Percentiles rank a stretch among this genome's conserved stretches.
Evolutionary conservation across 2,329 filamentous ascomycete genomes (phyloP).

Genomic region (Rhynchosporium agropyri): DNA sequence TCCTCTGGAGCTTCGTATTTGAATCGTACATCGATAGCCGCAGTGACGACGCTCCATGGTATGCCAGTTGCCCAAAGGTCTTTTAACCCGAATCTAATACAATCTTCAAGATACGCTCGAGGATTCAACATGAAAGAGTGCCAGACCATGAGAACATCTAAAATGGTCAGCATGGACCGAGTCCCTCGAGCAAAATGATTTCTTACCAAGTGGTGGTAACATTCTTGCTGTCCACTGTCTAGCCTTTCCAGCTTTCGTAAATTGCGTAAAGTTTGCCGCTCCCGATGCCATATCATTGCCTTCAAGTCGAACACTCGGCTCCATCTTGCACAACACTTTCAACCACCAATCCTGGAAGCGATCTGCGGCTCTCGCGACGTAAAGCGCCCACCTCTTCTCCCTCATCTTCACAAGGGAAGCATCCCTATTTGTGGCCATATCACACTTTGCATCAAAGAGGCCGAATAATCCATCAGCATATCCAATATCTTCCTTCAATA

Average conservation of each 20-base stretch:
- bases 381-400: conserved; percentile 76
- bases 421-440: conserved; percentile 44
- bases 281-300: conserved; percentile 33
- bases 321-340: conserved; percentile 36
- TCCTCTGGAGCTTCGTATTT: conserved; percentile 53
- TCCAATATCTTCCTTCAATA: conserved; percentile 67
- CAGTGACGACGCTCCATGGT: conserved; percentile 64
- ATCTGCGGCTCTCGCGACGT: conserved; percentile 67
- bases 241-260: conserved; percentile 25
- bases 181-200: conserved; percentile 50
- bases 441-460: conserved; percentile 52
- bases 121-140: conserved; percentile 81
- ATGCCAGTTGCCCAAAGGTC: conserved; percentile 64
- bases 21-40: conserved; percentile 61
- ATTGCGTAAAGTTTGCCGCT: conserved; percentile 22
- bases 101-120: conserved; percentile 72
- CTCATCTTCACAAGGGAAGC: conserved; percentile 56
- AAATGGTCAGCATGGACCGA: conserved; percentile 21
- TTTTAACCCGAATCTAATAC: conserved; percentile 58
- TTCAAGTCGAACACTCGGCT: conserved; percentile 35
- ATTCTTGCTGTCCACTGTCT: conserved; percentile 46
- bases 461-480: conserved; percentile 69
- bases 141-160: conserved; percentile 78
- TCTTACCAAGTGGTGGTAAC: conserved; percentile 62
- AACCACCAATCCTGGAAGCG: conserved; percentile 71